These are phyloP conservation scores for Pythium plurisporium DNA, from an alignment of 352 stramenopile species.

Conservation along the genomic window DNA sequence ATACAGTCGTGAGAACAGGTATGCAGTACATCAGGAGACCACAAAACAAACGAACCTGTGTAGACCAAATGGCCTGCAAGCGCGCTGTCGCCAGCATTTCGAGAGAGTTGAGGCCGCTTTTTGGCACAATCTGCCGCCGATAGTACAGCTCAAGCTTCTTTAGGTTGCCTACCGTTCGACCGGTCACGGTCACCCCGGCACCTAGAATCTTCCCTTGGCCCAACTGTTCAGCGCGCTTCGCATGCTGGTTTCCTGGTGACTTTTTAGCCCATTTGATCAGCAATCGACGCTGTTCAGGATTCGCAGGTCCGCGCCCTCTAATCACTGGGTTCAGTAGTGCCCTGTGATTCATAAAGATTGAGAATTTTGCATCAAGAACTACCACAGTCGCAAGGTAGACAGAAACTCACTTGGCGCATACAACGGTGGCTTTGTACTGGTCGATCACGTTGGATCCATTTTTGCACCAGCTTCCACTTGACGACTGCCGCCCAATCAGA, in stretches of 20 bases:
- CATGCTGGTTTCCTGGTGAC: conserved; percentile 15
- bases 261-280: conserved; percentile 65
- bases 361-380: background rate
- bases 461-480: conserved; percentile 75
- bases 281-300: conserved; percentile 48
- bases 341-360: conserved; percentile 24
- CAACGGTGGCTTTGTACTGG: conserved; percentile 79
- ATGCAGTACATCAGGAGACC: background rate
- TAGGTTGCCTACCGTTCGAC: conserved; percentile 33
- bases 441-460: conserved; percentile 43
- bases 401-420: conserved; percentile 71
- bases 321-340: conserved; percentile 49
- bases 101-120: conserved; percentile 14
- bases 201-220: conserved; percentile 42
- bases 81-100: conserved; percentile 17
- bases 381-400: background rate
- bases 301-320: conserved; percentile 53
- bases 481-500: conserved; percentile 59
- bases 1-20: background rate
- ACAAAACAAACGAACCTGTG: conserved; percentile 2
- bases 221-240: conserved; percentile 18
- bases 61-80: conserved; percentile 12
- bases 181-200: conserved; percentile 42
- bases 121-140: conserved; percentile 34
- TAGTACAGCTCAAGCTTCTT: conserved; percentile 72